Conservation (phyloP, 1,284 basidiomycete species). For the Trametes hirsuta region DNA sequence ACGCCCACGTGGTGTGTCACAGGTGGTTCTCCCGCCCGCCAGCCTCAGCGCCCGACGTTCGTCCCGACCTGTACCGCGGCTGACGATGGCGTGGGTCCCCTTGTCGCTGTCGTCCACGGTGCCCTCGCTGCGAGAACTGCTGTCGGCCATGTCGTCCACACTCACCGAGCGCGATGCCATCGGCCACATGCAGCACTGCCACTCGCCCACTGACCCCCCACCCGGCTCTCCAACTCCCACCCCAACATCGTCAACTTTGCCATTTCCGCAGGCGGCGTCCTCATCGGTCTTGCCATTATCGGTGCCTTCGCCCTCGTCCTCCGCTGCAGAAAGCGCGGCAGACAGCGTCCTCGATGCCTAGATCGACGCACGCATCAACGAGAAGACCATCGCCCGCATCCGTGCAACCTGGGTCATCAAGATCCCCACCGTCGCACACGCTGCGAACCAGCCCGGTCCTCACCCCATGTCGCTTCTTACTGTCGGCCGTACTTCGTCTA, state of each 20-base stretch:
- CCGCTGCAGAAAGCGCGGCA: conserved; percentile 15
- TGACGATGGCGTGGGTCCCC: too few species aligned
- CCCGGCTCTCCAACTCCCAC: too few species aligned
- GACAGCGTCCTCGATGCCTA: conserved; percentile 15
- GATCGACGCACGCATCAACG: conserved; percentile 14
- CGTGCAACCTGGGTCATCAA: conserved; percentile 14
- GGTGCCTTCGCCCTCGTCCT: conserved; percentile 12
- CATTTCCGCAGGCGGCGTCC: conserved; percentile 17
- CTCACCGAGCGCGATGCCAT: too few species aligned
- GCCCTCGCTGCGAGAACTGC: not conserved
- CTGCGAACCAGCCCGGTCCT: not conserved
- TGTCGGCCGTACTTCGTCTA: not conserved
- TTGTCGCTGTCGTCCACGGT: not conserved
- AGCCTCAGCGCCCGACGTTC: too few species aligned
- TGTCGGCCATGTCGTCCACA: conserved; percentile 2
- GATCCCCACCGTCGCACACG: not conserved
- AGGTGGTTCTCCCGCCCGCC: too few species aligned
- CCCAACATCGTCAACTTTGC: too few species aligned
- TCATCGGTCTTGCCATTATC: conserved; percentile 17
- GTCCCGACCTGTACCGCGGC: too few species aligned
- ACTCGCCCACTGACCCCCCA: too few species aligned
- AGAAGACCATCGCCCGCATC: conserved; percentile 6
- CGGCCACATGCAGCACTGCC: too few species aligned
- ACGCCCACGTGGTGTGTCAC: too few species aligned
- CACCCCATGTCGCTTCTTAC: conserved; percentile 5